Percentiles rank a stretch among this genome's conserved stretches.
These are phyloP conservation scores for Cercospora sp. DNA, from an alignment of 2,329 filamentous ascomycete genomes.

Conservation along the genomic window DNA sequence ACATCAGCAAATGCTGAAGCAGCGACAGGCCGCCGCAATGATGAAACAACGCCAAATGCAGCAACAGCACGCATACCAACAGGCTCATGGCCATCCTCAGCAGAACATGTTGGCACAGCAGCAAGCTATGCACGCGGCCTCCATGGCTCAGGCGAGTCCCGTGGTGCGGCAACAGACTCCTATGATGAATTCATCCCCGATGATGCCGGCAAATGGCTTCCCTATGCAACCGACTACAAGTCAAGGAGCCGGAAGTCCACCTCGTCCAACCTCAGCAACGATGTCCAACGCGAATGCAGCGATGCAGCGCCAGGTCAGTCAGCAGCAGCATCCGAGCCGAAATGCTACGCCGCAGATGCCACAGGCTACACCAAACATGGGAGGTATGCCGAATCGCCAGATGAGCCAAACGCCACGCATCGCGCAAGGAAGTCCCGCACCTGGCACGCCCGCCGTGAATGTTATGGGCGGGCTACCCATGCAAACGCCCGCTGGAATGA, in stretches of 20 bases:
- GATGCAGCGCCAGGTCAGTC: slow-evolving; percentile 43
- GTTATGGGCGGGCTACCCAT: slow-evolving; percentile 35
- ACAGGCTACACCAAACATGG: slow-evolving; percentile 43
- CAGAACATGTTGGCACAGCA: slow-evolving; percentile 39
- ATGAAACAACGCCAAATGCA: slow-evolving; percentile 43
- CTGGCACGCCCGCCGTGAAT: slow-evolving; percentile 29
- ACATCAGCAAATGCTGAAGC: slow-evolving; percentile 30
- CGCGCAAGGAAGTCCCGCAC: slow-evolving; percentile 39
- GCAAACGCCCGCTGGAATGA: slow-evolving; percentile 35
- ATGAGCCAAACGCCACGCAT: slow-evolving; percentile 43
- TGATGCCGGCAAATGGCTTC: slow-evolving; percentile 46
- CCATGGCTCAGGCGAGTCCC: slow-evolving; percentile 63
- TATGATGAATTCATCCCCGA: slow-evolving; percentile 49
- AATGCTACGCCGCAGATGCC: slow-evolving; percentile 43
- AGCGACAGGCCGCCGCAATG: slow-evolving; percentile 47
- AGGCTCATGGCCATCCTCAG: slow-evolving; percentile 43
- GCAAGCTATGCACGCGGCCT: slow-evolving; percentile 48
- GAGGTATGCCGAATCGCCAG: slow-evolving; percentile 38
- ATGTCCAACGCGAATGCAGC: slow-evolving; percentile 42
- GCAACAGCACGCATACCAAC: slow-evolving; percentile 30
- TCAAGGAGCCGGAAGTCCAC: slow-evolving; percentile 65
- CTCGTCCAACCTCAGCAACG: slow-evolving; percentile 65
- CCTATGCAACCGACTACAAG: slow-evolving; percentile 62
- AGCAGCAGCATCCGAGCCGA: slow-evolving; percentile 40
- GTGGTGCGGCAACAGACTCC: slow-evolving; percentile 50